Conservation (phyloP, 2,329 filamentous ascomycete genomes). For the Fusarium miscanthi region DNA sequence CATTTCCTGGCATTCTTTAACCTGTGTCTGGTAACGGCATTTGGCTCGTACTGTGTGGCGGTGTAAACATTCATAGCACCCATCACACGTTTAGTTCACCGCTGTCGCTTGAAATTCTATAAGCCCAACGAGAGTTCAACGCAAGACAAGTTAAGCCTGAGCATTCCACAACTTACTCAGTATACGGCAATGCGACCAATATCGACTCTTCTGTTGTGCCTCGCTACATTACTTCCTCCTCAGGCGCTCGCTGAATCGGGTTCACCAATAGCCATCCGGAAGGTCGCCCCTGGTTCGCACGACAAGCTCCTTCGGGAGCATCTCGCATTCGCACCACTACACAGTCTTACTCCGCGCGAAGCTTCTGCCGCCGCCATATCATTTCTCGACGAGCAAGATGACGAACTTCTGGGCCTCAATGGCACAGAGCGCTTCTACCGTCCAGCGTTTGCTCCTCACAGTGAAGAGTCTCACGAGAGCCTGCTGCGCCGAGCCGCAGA, state of each 20-base stretch:
- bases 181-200: constrained; percentile 53
- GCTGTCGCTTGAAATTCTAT: constrained; percentile 1
- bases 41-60: constrained; percentile 11
- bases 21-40: constrained; percentile 8
- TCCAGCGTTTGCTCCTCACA: constrained; percentile 65
- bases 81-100: constrained; percentile 13
- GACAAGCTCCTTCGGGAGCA: constrained; percentile 81
- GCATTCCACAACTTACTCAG: neutral
- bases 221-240: constrained; percentile 58
- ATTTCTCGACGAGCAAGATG: constrained; percentile 46
- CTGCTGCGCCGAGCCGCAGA: constrained; percentile 59
- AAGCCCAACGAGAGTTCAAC: neutral
- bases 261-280: constrained; percentile 72
- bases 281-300: constrained; percentile 76
- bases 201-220: constrained; percentile 54
- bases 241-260: constrained; percentile 49
- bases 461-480: constrained; percentile 39
- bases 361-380: constrained; percentile 48
- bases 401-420: constrained; percentile 28
- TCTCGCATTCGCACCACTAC: constrained; percentile 59
- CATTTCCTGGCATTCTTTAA: neutral
- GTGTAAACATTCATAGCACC: constrained; percentile 17
- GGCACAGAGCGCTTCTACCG: constrained; percentile 50
- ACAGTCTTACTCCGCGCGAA: constrained; percentile 44
- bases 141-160: neutral